Base-by-base conservation (phyloP, 176 grass and related monocot genomes). In the Phyllostachys edulis region DNA sequence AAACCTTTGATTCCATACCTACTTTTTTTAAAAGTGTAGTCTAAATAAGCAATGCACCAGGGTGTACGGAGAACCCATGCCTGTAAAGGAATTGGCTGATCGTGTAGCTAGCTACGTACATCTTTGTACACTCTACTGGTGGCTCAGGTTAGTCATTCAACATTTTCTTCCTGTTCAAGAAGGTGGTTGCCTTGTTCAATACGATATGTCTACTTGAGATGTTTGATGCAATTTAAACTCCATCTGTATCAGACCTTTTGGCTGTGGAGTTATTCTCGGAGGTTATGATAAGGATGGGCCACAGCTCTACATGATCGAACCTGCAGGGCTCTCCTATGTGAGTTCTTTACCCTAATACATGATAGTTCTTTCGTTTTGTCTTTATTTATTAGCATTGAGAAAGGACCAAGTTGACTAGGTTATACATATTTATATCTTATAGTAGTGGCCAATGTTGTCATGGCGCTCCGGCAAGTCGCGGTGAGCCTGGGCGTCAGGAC, bases 281-380 rank as follows among this genome's bases (percentile, higher is more conserved):
- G 93, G 93, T 61, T 95, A 95, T 88, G 93, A 95, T 74, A 95
- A 88, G 80, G 93, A 95, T 86, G 93, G 93, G 37, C 93, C 93
- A 29, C 93, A 95, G 55, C 86, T 95, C 61, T 95, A 95, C 88
- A 90, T 92, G 90, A 80, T 95, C 26, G 93, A 92, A 82, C 90
- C 93, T 73, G 92, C 90, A 59, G 93, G 93, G 15, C 44, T 92
- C 57, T 92, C 90, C 37, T 92, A 95, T 85, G 90, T 92, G 46
- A 90, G 90, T 90, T 84, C 7, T 74, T 69, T 32, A 73, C 27
- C 34, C 17, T 79, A 79, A 60, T 59, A 34, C 69, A 79, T 40
- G 29, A 61, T 50, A 66, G 69, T 47, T 20, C 36, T 63, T 62
- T 80, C 29, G 38, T 81, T 75, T 70, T 80, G 1, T 17, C 20